Base-by-base conservation (phyloP, 2,329 filamentous ascomycete species). In the Diaporthe destruens region DNA sequence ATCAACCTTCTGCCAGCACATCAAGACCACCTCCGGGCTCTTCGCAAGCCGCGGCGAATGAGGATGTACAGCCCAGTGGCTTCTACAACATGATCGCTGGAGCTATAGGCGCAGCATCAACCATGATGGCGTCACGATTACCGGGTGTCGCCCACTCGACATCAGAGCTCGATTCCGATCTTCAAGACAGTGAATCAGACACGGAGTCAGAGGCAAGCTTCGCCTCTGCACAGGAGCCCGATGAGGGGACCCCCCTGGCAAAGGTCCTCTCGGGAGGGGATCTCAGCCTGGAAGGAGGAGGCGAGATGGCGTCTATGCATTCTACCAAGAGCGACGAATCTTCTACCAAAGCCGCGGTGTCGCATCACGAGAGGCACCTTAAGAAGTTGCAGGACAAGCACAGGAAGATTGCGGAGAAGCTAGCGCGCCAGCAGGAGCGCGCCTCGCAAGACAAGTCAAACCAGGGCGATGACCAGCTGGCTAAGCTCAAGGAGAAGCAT, bases 401-500 rank as follows among this genome's bases (percentile, higher is more conserved):
- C 11, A 85, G 83, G 61, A 91, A 91, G 76, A 84, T 93, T 0
- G 88, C 93, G 53, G 88, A 90, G 25, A 92, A 91, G 77, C 83
- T 91, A 9, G 84, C 84, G n/a, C 87, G 87, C 76, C 85, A 87
- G 67, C 85, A 86, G 25, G 84, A 88, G 74, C 88, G 85, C 56
- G 80, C 83, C 44, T 76, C 84, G 85, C 72, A 78, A 67, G 75
- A 77, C 32, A 75, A 78, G 36, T 76, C 79, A 66, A 77, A 77
- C 69, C 77, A 77, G 51, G 75, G 44, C 77, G 81, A 86, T 75
- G 80, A 83, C 1, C 84, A 85, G 1, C 75, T 90, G 6, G 85
- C 87, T 39, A 92, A 90, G 79, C 84, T 90, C 9, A 86, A 87
- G 39, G 89, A 92, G 78, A 91, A 89, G 77, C 90, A 93, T 79